Evolutionary conservation across 106 monocot genomes (phyloP), one percentile per base, ranked within the genome.

Genomic region (Acanthochlamys bracteata): DNA sequence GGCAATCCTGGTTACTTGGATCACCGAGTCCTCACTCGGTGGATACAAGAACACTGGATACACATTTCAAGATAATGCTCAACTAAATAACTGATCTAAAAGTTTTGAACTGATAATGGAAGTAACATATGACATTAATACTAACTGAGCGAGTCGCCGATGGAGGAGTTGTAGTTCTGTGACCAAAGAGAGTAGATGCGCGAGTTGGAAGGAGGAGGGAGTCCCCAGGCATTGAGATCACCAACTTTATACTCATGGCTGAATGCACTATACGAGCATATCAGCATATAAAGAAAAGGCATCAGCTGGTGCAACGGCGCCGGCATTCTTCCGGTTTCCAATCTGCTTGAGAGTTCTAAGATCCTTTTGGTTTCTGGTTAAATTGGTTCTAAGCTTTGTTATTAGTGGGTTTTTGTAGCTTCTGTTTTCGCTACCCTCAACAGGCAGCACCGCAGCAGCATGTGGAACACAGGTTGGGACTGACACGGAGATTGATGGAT

Each of bases 41-140:
- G 94, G 94, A 71, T 95, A 95, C 49, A 95, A 70, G 71, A 95
- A 95, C 64, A 84, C 94, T 95, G 75, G n/a, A n/a, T n/a, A n/a
- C 52, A 57, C 14, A 8, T 10, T 17, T 41, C 10, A 19, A n/a
- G 3, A 16, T 7, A 10, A 17, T 57, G 16, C 22, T 51, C n/a
- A 42, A 10, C 1, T 10, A 24, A 27, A 2, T 11, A 66, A 86
- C 73, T 40, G 82, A 75, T 51, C 33, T 14, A 49, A 17, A 40
- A 40, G 19, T 16, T 3, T 62, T 19, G 20, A 57, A 57, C 11
- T 25, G 14, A 25, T 63, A 24, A 19, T 60, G 60, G 13, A 2
- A 45, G 42, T 43, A 4, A 45, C 10, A 12, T 11, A 19, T 43
- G 23, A 39, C 20, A 12, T 13, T 19, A 39, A 7, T 13, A 58